These are phyloP conservation scores for Penicillium longicatenatum DNA, from an alignment of 495 filamentous ascomycete species.

Conservation along the genomic window DNA sequence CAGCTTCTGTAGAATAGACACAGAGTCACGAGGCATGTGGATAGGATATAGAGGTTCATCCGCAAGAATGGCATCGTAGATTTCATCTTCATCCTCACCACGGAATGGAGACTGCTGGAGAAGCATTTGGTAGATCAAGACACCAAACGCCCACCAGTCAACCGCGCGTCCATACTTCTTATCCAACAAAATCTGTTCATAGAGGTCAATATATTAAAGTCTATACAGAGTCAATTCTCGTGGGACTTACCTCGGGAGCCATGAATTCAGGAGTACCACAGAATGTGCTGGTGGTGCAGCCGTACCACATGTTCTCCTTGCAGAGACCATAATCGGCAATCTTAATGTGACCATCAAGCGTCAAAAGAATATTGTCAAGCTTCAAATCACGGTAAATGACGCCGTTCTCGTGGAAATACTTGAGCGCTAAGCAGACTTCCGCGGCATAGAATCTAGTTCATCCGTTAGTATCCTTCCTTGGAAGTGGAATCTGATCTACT, in stretches of 20 bases:
- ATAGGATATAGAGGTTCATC: slow-evolving; percentile 98
- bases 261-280: slow-evolving; percentile 99
- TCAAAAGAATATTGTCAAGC: slow-evolving; percentile 97
- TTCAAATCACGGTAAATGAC: slow-evolving; percentile 99
- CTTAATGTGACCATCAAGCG: slow-evolving; percentile 96
- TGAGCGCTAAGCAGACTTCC: slow-evolving; percentile 94
- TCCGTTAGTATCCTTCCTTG: slow-evolving; percentile 1
- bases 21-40: slow-evolving; percentile 97
- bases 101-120: slow-evolving; percentile 98
- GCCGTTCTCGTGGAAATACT: slow-evolving; percentile 99
- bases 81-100: slow-evolving; percentile 98
- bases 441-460: slow-evolving; percentile 88
- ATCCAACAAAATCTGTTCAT: slow-evolving; percentile 84
- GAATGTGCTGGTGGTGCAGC: slow-evolving; percentile 94
- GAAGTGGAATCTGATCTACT: neutral
- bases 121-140: slow-evolving; percentile 99
- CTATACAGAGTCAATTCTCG: neutral
- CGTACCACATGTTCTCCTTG: slow-evolving; percentile 99
- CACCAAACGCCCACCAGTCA: slow-evolving; percentile 99
- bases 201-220: neutral
- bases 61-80: slow-evolving; percentile 98
- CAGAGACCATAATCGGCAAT: slow-evolving; percentile 98
- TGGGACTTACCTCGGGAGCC: slow-evolving; percentile 83
- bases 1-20: slow-evolving; percentile 97
- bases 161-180: slow-evolving; percentile 99